These are phyloP conservation scores for Candida maltosa DNA, from an alignment of 805 yeast genomes.

Conservation along the genomic window DNA sequence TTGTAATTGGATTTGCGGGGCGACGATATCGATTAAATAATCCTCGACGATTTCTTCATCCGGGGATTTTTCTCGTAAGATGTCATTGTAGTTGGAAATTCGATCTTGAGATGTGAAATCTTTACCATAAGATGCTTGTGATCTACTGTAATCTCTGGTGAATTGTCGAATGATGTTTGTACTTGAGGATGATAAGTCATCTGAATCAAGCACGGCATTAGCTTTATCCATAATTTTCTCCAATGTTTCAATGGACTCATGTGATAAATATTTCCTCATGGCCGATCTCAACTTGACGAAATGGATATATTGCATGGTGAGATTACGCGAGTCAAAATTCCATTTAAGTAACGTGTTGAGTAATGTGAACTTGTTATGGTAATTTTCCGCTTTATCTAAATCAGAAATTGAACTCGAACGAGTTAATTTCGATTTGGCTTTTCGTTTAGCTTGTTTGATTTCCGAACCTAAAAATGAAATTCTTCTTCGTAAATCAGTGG, in stretches of 20 bases:
- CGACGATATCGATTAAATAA: slow-evolving; percentile 33
- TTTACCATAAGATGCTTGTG: not conserved
- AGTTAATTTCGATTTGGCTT: no score
- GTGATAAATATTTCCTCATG: slow-evolving; percentile 28
- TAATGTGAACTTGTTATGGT: slow-evolving; percentile 37
- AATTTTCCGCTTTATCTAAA: slow-evolving; percentile 13
- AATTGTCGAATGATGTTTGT: not conserved
- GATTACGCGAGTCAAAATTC: slow-evolving; percentile 35
- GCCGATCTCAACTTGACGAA: slow-evolving; percentile 27
- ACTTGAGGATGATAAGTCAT: slow-evolving; percentile 6
- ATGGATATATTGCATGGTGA: slow-evolving; percentile 32
- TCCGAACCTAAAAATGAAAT: no score
- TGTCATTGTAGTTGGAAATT: slow-evolving; percentile 29
- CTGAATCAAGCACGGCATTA: slow-evolving; percentile 5
- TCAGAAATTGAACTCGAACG: slow-evolving; percentile 1
- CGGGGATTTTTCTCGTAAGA: slow-evolving; percentile 19
- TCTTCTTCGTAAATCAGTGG: no score
- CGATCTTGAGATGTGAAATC: slow-evolving; percentile 13
- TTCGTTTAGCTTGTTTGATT: no score
- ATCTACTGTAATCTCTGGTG: not conserved
- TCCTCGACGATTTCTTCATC: slow-evolving; percentile 34
- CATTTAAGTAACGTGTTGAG: slow-evolving; percentile 40
- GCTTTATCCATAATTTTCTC: slow-evolving; percentile 27
- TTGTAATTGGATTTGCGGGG: slow-evolving; percentile 44
- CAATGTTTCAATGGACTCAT: slow-evolving; percentile 31